phyloP scores from a whole-genome alignment of 1,284 basidiomycete species.

The Schizophyllum commune region DNA sequence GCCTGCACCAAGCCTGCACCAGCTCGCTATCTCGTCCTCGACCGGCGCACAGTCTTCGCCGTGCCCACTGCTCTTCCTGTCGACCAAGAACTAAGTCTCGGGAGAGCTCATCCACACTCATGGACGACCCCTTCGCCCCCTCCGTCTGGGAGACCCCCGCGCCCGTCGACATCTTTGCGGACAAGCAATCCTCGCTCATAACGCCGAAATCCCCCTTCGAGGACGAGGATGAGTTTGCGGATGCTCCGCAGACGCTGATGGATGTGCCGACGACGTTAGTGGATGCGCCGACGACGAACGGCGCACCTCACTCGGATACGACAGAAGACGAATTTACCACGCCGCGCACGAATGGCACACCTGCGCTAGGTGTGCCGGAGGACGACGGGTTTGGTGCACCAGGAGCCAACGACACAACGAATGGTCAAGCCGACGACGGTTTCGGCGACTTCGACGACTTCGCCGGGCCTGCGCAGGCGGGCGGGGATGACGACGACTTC shows the following conservation, averaged over 20 bases:
- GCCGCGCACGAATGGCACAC: constrained; percentile 33
- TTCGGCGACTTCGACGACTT: constrained; percentile 67
- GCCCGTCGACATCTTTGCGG: neutral
- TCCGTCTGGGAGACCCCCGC: neutral
- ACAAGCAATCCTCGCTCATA: neutral
- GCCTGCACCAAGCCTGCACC: too few species aligned
- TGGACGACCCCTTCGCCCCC: neutral
- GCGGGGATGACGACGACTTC: constrained; percentile 66
- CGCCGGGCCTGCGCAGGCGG: constrained; percentile 42
- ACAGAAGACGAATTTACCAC: constrained; percentile 16
- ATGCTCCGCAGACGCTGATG: constrained; percentile 70
- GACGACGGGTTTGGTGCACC: too few species aligned
- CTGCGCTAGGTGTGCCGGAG: neutral
- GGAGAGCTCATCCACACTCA: neutral
- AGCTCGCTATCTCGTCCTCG: too few species aligned
- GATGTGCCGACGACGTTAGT: constrained; percentile 32
- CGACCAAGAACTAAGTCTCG: too few species aligned
- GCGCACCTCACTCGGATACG: constrained; percentile 17
- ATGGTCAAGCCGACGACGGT: constrained; percentile 34
- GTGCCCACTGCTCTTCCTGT: too few species aligned
- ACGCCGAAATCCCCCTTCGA: constrained; percentile 1
- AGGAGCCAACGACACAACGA: too few species aligned
- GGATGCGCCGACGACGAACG: neutral
- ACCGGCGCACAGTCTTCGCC: too few species aligned
- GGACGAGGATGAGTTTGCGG: constrained; percentile 63